Evolutionary conservation across 139 green algal species (phyloP).

Genomic region (Mychonastes homosphaera): DNA sequence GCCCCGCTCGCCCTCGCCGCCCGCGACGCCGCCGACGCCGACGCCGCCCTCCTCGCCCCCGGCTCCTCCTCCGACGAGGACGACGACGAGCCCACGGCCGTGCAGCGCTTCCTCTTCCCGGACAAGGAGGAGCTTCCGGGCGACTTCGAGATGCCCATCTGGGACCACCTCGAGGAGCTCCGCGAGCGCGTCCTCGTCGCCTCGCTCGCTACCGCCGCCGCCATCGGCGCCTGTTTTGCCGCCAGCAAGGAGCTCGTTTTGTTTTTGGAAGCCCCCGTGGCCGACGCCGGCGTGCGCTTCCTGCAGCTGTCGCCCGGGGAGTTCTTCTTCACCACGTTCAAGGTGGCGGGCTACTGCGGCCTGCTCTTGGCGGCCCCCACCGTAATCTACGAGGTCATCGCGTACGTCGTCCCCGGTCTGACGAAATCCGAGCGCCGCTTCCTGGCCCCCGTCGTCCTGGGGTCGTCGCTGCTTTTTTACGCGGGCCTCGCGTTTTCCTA

Average conservation of each 20-base stretch:
- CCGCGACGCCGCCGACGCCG: no score
- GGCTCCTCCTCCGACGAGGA: background rate
- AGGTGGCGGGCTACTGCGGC: conserved; percentile 91
- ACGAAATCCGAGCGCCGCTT: conserved; percentile 77
- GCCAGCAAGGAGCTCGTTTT: conserved; percentile 82
- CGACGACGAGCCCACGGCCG: conserved; percentile 18
- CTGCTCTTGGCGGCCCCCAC: conserved; percentile 82
- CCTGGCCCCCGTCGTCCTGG: conserved; percentile 86
- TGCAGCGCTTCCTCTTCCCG: conserved; percentile 73
- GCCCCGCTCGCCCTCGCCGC: no score
- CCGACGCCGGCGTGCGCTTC: conserved; percentile 84
- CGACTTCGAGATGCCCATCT: conserved; percentile 88
- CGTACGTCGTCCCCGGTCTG: conserved; percentile 90
- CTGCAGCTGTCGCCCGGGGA: conserved; percentile 95
- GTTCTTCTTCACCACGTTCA: conserved; percentile 99
- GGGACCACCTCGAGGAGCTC: conserved; percentile 95
- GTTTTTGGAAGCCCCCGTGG: conserved; percentile 92
- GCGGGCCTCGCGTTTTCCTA: conserved; percentile 87
- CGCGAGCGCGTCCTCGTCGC: conserved; percentile 71
- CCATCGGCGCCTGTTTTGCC: conserved; percentile 80
- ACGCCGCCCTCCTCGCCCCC: no score
- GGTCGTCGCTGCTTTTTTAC: conserved; percentile 97
- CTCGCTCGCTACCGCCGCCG: conserved; percentile 38
- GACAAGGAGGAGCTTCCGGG: conserved; percentile 68
- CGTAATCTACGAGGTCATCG: conserved; percentile 93